phyloP scores from a whole-genome alignment of 2,329 filamentous ascomycete genomes.

The Botrytis elliptica region DNA sequence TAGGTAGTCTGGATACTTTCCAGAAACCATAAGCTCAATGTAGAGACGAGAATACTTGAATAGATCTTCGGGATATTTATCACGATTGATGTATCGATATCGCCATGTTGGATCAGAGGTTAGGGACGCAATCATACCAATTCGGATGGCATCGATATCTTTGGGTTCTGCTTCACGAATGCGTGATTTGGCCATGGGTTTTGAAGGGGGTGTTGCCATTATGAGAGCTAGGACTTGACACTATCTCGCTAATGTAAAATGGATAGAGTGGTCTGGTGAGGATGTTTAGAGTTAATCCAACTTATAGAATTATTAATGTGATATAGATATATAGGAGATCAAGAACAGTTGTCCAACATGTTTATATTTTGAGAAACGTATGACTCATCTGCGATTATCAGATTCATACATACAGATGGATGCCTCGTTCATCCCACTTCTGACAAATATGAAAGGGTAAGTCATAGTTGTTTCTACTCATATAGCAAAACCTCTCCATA shows the following conservation, averaged over 20 bases:
- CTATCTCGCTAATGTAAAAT: neutral
- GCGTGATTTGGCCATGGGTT: neutral
- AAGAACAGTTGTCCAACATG: neutral
- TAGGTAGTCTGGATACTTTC: neutral
- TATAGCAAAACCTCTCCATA: neutral
- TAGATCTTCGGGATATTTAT: constrained; percentile 8
- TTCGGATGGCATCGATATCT: constrained; percentile 6
- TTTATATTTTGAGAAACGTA: neutral
- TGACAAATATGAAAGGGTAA: neutral
- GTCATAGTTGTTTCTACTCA: too few relatives aligned
- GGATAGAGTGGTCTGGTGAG: neutral
- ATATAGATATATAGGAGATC: neutral
- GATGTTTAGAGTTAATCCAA: neutral
- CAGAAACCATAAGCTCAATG: neutral
- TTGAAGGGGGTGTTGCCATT: neutral
- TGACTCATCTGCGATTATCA: neutral
- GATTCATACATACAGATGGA: neutral
- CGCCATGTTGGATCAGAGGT: neutral
- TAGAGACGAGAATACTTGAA: neutral
- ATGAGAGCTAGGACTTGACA: neutral
- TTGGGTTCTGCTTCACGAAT: constrained; percentile 5
- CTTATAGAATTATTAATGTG: neutral
- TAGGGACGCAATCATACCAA: neutral
- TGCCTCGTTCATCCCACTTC: neutral
- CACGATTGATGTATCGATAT: neutral